Evolutionary conservation across 2,329 filamentous ascomycete species (phyloP).

Genomic region (Diplodia sapinea): DNA sequence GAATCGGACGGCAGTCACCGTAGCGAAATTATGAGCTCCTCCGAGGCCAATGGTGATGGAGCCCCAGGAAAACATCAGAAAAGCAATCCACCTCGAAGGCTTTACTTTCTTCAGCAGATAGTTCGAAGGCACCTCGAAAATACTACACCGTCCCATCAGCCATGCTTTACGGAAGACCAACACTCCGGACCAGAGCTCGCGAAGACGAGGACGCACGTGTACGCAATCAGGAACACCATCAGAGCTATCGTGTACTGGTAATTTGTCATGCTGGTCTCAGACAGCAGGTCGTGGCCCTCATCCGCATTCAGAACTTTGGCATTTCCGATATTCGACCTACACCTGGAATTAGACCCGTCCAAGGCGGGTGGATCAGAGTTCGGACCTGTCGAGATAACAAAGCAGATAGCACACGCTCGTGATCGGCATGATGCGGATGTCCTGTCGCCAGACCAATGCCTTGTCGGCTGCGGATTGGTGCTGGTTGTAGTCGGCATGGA

Average conservation of each 20-base stretch:
- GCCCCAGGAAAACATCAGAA: constrained; percentile 57
- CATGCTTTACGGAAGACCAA: background rate
- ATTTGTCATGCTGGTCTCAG: constrained; percentile 65
- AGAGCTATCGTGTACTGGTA: constrained; percentile 56
- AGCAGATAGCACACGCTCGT: constrained; percentile 70
- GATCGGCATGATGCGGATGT: constrained; percentile 67
- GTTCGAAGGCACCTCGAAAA: constrained; percentile 62
- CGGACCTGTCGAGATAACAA: constrained; percentile 66
- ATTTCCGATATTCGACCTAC: constrained; percentile 47
- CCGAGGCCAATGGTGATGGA: constrained; percentile 55
- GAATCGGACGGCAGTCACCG: constrained; percentile 51
- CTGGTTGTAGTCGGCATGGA: constrained; percentile 29
- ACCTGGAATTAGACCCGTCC: background rate
- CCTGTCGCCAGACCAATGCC: constrained; percentile 50
- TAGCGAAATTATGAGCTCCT: constrained; percentile 50
- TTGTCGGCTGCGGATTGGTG: constrained; percentile 26
- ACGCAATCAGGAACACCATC: constrained; percentile 42
- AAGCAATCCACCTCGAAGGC: constrained; percentile 46
- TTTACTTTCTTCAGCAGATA: constrained; percentile 65
- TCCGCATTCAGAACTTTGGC: constrained; percentile 68
- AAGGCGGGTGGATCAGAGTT: background rate
- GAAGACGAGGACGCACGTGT: constrained; percentile 33
- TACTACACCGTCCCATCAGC: constrained; percentile 22
- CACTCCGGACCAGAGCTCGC: background rate
- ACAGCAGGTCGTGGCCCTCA: constrained; percentile 66